phyloP scores from a whole-genome alignment of 202 grass and related monocot genomes.

The Brachypodium distachyon region DNA sequence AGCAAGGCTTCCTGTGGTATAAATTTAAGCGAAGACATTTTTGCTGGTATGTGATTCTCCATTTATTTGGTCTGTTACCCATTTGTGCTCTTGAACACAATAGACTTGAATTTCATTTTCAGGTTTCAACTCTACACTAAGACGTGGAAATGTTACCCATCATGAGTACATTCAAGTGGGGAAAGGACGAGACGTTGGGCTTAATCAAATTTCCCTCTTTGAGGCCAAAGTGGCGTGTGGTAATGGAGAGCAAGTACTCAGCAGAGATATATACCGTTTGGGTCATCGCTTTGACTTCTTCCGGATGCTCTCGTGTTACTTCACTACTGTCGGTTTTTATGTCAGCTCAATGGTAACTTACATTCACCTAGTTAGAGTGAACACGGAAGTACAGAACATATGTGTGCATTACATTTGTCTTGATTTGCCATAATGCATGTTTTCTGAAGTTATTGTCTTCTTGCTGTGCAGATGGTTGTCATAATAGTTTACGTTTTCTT shows the following conservation, averaged over 20 bases:
- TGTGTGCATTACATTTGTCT: neutral
- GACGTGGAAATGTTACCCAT: conserved; percentile 81
- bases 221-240: conserved; percentile 91
- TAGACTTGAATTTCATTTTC: conserved; percentile 8
- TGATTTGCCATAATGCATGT: neutral
- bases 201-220: conserved; percentile 89
- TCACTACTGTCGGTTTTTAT: conserved; percentile 87
- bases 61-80: conserved; percentile 4
- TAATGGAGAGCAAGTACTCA: conserved; percentile 80
- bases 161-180: conserved; percentile 96
- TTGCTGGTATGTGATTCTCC: conserved; percentile 55
- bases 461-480: conserved; percentile 58
- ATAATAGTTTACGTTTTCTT: conserved; percentile 80
- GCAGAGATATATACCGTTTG: conserved; percentile 81
- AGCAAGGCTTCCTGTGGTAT: conserved; percentile 94
- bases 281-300: conserved; percentile 93
- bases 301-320: conserved; percentile 85
- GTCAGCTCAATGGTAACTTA: conserved; percentile 68
- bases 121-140: conserved; percentile 91
- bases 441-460: neutral
- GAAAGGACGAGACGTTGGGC: conserved; percentile 84
- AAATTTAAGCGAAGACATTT: conserved; percentile 94
- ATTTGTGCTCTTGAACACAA: conserved; percentile 5
- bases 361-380: neutral
- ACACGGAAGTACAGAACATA: neutral